Evolutionary conservation across 495 filamentous ascomycete genomes (phyloP), one percentile per base, ranked within the genome.

Genomic region (Aspergillus wentii): DNA sequence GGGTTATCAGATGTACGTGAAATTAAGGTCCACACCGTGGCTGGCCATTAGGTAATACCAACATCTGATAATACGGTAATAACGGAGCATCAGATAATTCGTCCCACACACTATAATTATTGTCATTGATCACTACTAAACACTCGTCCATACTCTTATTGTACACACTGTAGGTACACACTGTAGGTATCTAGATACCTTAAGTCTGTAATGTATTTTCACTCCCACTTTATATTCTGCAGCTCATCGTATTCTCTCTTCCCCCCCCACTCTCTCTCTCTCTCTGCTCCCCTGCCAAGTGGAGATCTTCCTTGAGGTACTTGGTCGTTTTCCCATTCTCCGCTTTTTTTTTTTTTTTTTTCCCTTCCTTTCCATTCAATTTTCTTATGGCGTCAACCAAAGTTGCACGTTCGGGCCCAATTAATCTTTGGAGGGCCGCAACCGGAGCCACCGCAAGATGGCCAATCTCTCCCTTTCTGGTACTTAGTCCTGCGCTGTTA

Each of bases 1-100:
- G 28, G 38, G 34, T 44, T 44, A 44, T 44, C 41, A 44, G 41
- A 44, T 44, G 34, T 27, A 18, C 17, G 15, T 11, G 14, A 25
- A 17, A 8, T n/a, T n/a, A n/a, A n/a, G n/a, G n/a, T n/a, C n/a
- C n/a, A n/a, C n/a, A n/a, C n/a, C n/a, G n/a, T n/a, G n/a, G n/a
- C n/a, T n/a, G n/a, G n/a, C n/a, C n/a, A n/a, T n/a, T n/a, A n/a
- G n/a, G n/a, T n/a, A n/a, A n/a, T n/a, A n/a, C n/a, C n/a, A n/a
- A n/a, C n/a, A n/a, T n/a, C n/a, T n/a, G n/a, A n/a, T n/a, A n/a
- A n/a, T n/a, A n/a, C n/a, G n/a, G n/a, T n/a, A n/a, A n/a, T n/a
- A n/a, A n/a, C n/a, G n/a, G n/a, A n/a, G n/a, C n/a, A n/a, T n/a
- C n/a, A n/a, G n/a, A n/a, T n/a, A n/a, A n/a, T n/a, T n/a, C n/a